These are phyloP conservation scores for Coemansia sp. DNA, from an alignment of 192 early-diverging fungal species.

Conservation along the genomic window DNA sequence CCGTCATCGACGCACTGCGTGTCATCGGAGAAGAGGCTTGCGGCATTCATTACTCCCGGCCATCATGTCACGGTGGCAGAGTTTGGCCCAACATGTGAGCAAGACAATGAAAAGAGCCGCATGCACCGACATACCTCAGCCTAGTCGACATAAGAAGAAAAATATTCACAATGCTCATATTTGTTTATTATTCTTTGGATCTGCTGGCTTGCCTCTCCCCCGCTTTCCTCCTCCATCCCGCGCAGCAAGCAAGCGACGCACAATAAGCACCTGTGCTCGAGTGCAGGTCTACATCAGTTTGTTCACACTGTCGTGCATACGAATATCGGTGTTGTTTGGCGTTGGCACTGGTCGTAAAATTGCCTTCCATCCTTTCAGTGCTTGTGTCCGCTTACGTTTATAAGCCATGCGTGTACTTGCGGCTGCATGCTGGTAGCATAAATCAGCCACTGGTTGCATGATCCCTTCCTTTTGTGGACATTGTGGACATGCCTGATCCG, in stretches of 20 bases:
- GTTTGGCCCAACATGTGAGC: background rate
- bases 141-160: background rate
- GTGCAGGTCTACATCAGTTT: background rate
- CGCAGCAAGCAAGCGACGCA: background rate
- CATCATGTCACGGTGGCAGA: background rate
- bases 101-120: background rate
- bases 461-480: background rate
- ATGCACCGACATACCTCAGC: background rate
- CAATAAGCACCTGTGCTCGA: background rate
- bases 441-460: background rate
- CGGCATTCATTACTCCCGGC: slow-evolving; percentile 2
- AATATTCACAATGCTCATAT: background rate
- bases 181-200: background rate
- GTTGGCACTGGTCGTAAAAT: background rate
- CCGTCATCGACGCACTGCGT: background rate
- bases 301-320: background rate
- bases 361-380: background rate
- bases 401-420: background rate
- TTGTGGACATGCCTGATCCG: background rate
- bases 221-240: background rate
- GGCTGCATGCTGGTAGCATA: background rate
- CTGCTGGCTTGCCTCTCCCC: background rate
- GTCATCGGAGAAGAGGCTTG: slow-evolving; percentile 8
- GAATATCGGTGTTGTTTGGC: background rate
- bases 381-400: background rate